Conservation (phyloP, 768 basidiomycete species). For the Lactifluus pinguis region DNA sequence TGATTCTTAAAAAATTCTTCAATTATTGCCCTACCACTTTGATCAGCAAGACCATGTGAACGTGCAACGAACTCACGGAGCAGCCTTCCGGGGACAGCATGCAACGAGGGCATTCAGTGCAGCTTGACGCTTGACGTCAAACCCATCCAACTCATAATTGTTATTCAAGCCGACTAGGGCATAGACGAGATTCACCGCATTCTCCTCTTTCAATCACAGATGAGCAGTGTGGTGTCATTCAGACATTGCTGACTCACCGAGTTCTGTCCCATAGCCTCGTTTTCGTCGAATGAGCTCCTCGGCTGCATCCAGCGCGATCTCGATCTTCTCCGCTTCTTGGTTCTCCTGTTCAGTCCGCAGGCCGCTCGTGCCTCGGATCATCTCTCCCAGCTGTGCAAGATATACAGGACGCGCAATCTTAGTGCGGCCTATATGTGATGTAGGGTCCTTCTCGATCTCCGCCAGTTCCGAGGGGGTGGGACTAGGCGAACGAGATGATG, state of each 20-base stretch:
- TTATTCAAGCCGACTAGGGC: constrained; percentile 68
- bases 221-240: background rate
- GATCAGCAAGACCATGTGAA: background rate
- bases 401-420: constrained; percentile 83
- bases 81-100: constrained; percentile 67
- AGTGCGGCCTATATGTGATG: constrained; percentile 57
- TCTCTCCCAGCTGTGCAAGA: constrained; percentile 69
- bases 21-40: constrained; percentile 52
- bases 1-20: constrained; percentile 94
- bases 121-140: constrained; percentile 66
- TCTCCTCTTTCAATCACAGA: constrained; percentile 57
- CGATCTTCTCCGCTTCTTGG: constrained; percentile 65
- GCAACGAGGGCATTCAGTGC: constrained; percentile 72
- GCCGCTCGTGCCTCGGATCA: constrained; percentile 57
- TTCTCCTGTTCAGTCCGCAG: constrained; percentile 44
- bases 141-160: constrained; percentile 75
- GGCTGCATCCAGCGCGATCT: constrained; percentile 71
- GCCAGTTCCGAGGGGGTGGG: constrained; percentile 75
- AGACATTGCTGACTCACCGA: constrained; percentile 47
- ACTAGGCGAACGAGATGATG: constrained; percentile 63
- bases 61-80: constrained; percentile 52
- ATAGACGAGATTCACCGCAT: constrained; percentile 73
- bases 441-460: constrained; percentile 81
- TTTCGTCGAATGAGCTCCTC: constrained; percentile 83
- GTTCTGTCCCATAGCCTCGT: constrained; percentile 74